Base-by-base conservation (phyloP, 257 asterid genomes). In the Echites panduratus region DNA sequence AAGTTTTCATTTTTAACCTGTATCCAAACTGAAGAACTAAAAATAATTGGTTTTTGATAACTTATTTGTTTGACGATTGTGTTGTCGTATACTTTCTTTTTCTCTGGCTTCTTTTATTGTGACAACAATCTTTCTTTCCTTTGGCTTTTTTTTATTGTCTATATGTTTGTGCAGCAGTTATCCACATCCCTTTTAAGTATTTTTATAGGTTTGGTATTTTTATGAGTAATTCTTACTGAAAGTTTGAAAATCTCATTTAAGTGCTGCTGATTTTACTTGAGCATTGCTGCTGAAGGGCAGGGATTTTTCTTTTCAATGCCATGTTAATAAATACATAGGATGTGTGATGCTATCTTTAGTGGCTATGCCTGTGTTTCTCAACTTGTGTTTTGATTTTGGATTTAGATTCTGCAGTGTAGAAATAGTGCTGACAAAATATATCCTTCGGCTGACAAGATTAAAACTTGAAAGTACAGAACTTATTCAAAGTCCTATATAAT, bases 331-430 rank as follows among this genome's bases (percentile, higher is more conserved):
- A 20, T 65, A 19, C 27, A 12, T 7, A 38, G 20, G 11, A 43
- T 29, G 45, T 5, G 38, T 32, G 38, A 32, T 32, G 3, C 38
- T 32, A 32, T 32, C 3, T 32, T 32, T 3, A 32, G 38, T 32
- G 38, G 38, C 38, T 32, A 26, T 35, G 17, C 11, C 44, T 50
- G 50, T 12, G n/a, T 32, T 32, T 53, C 50, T 53, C n/a, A 70
- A 70, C 41, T 57, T 69, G 62, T 8, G 48, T 67, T 45, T 17
- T 26, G 19, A 52, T 20, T 44, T 66, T 44, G 71, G 71, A 13
- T 4, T 57, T 57, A 29, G 40, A 5, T 49, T 20, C n/a, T 19
- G 54, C 2, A 49, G 35, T 7, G 32, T 11, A 1, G 8, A 19
- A 10, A 8, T 40, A 11, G 56, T 12, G 19, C 41, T 13, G 44